Base-by-base conservation (phyloP, 2,329 filamentous ascomycete species). In the Esteya vermicola region DNA sequence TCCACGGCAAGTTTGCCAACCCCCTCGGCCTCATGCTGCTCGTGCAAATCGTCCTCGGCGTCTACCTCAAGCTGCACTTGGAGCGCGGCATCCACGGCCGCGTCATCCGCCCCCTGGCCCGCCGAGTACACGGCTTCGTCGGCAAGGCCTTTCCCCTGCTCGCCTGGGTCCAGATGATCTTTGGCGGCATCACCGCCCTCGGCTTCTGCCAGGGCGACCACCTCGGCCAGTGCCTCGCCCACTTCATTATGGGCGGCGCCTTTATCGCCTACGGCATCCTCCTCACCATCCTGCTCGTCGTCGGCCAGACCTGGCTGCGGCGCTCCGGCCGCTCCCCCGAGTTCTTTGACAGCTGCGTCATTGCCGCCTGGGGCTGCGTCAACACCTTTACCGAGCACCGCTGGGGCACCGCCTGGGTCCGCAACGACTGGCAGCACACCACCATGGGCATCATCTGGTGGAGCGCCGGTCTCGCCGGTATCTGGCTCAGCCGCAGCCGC, bases 391-490 rank as follows among this genome's bases (percentile, higher is more conserved):
- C 91, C 16, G 91, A 96, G 60, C 91, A 98, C 56, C 76, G 82
- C 39, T 98, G 91, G 91, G 91, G 91, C 40, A 69, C 69, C 1
- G 71, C 75, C 1, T 98, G 91, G 91, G 85, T 82, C 39, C 77
- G 75, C 59, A 96, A 95, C 54, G 91, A 98, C 58, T 76, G 94
- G 63, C 89, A 98, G 58, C 91, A 98, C 59, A 98, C 91, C 0
- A 85, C 83, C n/a, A 96, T 98, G 89, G 91, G 91, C n/a, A 76
- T 98, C 46, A 78, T 98, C 38, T 98, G 91, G 91, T 98, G 89
- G 89, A 83, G 78, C 51, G 89, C 91, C 8, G 91, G 91, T 20
- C 64, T 98, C 23, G 72, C 89, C 10, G 91, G 91, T 32, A 72
- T 98, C 39, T 98, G 89, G 91, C 68, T 98, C 30, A 93, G 85